A percentile compares a stretch with the other conserved stretches of the same genome.
These are phyloP conservation scores for Marasmius sp. DNA, from an alignment of 1,284 basidiomycete genomes.

Conservation along the genomic window DNA sequence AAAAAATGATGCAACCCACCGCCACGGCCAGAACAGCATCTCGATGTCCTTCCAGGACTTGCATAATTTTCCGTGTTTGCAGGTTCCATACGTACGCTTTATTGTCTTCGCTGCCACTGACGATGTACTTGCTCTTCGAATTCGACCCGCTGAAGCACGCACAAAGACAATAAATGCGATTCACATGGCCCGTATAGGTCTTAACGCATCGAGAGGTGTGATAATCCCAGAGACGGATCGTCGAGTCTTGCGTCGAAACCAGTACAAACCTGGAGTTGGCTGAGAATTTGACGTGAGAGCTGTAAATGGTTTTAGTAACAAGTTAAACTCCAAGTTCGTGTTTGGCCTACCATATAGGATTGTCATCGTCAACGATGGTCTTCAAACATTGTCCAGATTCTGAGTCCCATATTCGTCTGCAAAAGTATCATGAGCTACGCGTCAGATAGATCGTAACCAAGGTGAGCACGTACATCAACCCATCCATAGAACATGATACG, in stretches of 20 bases:
- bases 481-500: constrained; percentile 93
- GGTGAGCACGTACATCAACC: constrained; percentile 74
- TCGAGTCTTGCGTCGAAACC: constrained; percentile 89
- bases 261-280: constrained; percentile 90
- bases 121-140: constrained; percentile 63
- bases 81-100: constrained; percentile 91
- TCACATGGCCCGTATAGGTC: constrained; percentile 84
- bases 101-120: constrained; percentile 90
- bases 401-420: constrained; percentile 94
- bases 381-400: constrained; percentile 97
- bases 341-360: constrained; percentile 80
- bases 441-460: neutral
- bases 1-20: constrained; percentile 41
- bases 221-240: constrained; percentile 92
- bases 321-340: neutral
- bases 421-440: constrained; percentile 9
- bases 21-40: constrained; percentile 76
- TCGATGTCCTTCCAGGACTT: constrained; percentile 77
- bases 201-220: constrained; percentile 92
- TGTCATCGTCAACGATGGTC: constrained; percentile 94
- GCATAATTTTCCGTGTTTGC: constrained; percentile 77
- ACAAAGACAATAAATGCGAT: constrained; percentile 76
- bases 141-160: constrained; percentile 53
- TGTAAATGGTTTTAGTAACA: constrained; percentile 24
- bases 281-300: constrained; percentile 86